Evolutionary conservation across 305 asterid species (phyloP).

Genomic region (Caryopteris hybrid): DNA sequence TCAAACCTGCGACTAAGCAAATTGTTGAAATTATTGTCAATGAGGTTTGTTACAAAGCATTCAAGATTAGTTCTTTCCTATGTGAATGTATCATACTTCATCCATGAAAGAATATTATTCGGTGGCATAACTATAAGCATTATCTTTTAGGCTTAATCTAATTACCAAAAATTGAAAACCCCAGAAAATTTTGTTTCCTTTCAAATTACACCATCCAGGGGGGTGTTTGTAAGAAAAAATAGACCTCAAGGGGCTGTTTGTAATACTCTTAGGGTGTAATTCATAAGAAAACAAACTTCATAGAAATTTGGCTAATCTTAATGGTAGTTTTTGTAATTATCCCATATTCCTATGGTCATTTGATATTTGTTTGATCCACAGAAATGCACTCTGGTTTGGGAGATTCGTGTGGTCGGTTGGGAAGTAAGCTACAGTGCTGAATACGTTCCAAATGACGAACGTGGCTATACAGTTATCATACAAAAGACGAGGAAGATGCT

Average conservation of each 20-base stretch:
- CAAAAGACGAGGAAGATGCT: conserved; percentile 68
- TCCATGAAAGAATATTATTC: neutral
- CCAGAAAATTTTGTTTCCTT: no score
- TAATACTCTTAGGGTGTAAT: no score
- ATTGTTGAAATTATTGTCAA: conserved; percentile 81
- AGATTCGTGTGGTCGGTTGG: conserved; percentile 94
- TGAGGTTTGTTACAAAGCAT: conserved; percentile 49
- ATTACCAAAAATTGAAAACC: no score
- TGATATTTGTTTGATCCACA: conserved; percentile 25
- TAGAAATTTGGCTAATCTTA: no score
- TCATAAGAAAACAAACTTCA: no score
- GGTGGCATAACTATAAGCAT: no score
- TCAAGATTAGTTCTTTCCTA: neutral
- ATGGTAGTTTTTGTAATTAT: no score
- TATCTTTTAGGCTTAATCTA: no score
- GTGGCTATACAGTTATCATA: conserved; percentile 60
- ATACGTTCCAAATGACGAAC: conserved; percentile 55
- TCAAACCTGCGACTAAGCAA: conserved; percentile 86
- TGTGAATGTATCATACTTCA: neutral
- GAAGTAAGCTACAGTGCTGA: conserved; percentile 87
- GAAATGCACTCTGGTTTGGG: conserved; percentile 86
- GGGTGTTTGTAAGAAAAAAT: no score
- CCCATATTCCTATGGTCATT: neutral
- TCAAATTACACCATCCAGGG: no score
- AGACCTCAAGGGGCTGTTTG: neutral